Base-by-base conservation (phyloP, 2,329 filamentous ascomycete genomes). In the Colletotrichum sp. region DNA sequence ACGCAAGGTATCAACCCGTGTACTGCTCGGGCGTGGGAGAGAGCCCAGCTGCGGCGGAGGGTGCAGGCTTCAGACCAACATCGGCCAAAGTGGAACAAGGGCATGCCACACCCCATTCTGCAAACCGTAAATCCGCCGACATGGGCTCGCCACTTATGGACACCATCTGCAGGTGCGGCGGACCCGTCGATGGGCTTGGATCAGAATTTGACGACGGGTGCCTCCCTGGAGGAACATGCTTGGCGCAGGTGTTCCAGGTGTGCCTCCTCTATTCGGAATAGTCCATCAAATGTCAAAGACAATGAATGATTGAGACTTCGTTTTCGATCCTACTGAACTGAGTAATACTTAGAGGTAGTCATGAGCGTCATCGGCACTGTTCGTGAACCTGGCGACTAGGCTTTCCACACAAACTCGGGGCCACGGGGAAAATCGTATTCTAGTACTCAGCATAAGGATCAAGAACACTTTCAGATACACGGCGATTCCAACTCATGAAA, bases 51-150 rank as follows among this genome's bases (percentile, higher is more conserved):
- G 28, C 38, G 26, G 26, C 55, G 64, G 28, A 34, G 34, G 24
- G 34, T 64, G 61, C 61, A 64, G 24, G 34, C 65, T 56, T 32
- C 66, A 74, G 32, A 60, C 64, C 70, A 75, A 64, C 69, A 66
- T 32, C 70, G 52, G 65, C 48, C 43, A n/a, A 62, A 32, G 28
- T 48, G 55, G 28, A 66, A 70, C 62, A 71, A 65, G 73, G 64
- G 58, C 28, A 65, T 55, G 70, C 43, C 66, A 21, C 38, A 32
- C 21, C 60, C 43, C n/a, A 66, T 69, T 73, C 48, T 76, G 65
- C 64, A 73, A 66, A 68, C 15, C 58, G 73, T 60, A 76, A 56
- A 38, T 58, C n/a, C 28, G 36, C 64, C 36, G 58, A 30, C 58
- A 52, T 32, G 65, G 48, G 28, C 48, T 64, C 58, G 73, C 73